Evolutionary conservation across 2,329 filamentous ascomycete species (phyloP).

Genomic region (Aspergillus floridensis): DNA sequence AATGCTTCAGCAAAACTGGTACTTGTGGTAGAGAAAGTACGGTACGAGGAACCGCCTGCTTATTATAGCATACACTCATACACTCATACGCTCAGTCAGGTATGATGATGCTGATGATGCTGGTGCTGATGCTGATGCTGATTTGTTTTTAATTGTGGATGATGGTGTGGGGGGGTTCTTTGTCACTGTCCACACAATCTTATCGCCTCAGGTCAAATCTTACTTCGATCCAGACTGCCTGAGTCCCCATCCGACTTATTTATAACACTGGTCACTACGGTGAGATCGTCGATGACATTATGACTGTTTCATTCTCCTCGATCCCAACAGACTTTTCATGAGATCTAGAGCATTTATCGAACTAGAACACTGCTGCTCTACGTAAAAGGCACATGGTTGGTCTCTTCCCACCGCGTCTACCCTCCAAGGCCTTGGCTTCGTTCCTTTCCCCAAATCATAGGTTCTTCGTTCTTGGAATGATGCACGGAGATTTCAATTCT

Average conservation of each 20-base stretch:
- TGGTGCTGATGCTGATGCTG: neutral
- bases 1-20: too few species aligned
- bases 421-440: slow-evolving; percentile 18
- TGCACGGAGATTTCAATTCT: slow-evolving; percentile 15
- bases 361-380: slow-evolving; percentile 14
- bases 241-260: neutral
- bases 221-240: neutral
- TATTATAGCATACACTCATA: neutral
- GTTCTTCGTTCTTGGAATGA: slow-evolving; percentile 6
- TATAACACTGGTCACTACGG: neutral
- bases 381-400: slow-evolving; percentile 14
- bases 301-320: neutral
- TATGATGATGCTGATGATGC: neutral
- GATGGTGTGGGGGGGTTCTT: neutral
- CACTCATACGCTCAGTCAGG: too few species aligned
- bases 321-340: slow-evolving; percentile 5
- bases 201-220: neutral
- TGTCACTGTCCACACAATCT: neutral
- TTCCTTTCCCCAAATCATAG: slow-evolving; percentile 12
- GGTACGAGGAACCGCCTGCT: neutral
- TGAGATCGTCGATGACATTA: neutral
- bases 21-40: too few species aligned
- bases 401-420: slow-evolving; percentile 7
- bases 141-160: too few species aligned
- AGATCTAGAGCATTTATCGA: slow-evolving; percentile 9